Base-by-base conservation (phyloP, 2,329 filamentous ascomycete genomes). In the Dryadomyces quercus-mongolicae region DNA sequence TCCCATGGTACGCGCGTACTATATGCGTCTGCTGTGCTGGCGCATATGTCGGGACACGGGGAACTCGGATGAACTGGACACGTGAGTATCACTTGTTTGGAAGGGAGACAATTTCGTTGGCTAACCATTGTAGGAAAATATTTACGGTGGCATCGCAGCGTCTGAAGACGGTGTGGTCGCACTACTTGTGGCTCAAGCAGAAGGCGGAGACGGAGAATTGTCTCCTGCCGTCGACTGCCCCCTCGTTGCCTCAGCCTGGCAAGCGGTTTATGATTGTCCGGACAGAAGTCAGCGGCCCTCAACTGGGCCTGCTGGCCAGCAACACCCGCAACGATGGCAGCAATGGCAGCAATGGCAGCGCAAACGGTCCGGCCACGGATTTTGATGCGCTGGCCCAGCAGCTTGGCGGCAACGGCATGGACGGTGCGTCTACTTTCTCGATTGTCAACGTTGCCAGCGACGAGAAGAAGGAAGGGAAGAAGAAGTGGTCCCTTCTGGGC, bases 1-100 rank as follows among this genome's bases (percentile, higher is more conserved):
- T 63, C 89, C 91, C 0, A 95, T 95, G 91, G 88, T 95, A 21
- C 81, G 91, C 57, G 86, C 89, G 15, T 96, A 95, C 67, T 96
- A 85, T 65, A 93, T 95, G 79, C 87, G 91, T 49, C 71, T 96
- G 51, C 69, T 95, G 21, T 95, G 89, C 68, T 96, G 91, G 91
- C 81, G 90, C 56, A 74, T 96, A 49, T 92, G 86, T 59, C 78
- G 91, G 58, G 86, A 86, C 63, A 80, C 83, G 52, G 88, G 84
- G 16, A 79, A 77, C 49, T 74, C 80, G 21, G 79, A 80, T 47
- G 76, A 82, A 31, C 66, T 80, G 44, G 86, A 93, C 64, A 68
- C 76, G 84, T 88, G 74, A 75, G 85, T 76, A 43, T 46, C 10
- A 21, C 25, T n/a, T n/a, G n/a, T n/a, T n/a, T n/a, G n/a, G 2